A percentile compares a stretch with the other conserved stretches of the same genome.
Evolutionary conservation across 345 rosid species (phyloP).

Genomic region (Psidium friedrichsthalianum): DNA sequence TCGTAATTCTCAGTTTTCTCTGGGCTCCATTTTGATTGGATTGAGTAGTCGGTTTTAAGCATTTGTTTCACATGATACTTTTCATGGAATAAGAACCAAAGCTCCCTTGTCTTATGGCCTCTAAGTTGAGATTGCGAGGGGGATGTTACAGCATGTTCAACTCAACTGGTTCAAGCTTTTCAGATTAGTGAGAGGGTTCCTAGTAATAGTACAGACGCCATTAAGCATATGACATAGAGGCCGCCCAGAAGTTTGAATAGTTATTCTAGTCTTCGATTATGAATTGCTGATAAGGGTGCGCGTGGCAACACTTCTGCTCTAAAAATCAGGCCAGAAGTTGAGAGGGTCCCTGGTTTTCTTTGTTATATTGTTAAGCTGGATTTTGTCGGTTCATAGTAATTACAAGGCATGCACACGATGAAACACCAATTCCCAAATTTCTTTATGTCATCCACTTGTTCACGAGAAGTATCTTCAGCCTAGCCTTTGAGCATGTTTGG

Average conservation of each 20-base stretch:
- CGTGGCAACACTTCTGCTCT: too few relatives aligned
- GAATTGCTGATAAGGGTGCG: background rate
- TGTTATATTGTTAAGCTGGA: background rate
- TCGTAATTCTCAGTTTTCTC: background rate
- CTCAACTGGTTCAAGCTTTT: background rate
- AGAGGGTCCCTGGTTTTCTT: background rate
- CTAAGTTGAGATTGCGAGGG: background rate
- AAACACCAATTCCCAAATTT: background rate
- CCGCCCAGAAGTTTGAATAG: background rate
- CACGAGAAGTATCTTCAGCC: background rate
- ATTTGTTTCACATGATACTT: background rate
- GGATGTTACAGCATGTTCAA: background rate
- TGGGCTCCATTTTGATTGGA: background rate
- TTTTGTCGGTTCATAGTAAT: background rate
- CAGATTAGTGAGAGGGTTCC: background rate
- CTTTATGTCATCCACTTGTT: background rate
- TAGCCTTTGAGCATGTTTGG: background rate
- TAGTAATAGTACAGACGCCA: background rate
- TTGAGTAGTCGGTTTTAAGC: background rate
- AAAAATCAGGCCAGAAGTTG: too few relatives aligned
- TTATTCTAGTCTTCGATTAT: background rate
- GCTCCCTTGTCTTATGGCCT: background rate
- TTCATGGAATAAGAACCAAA: background rate
- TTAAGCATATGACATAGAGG: background rate
- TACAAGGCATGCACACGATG: background rate